These are phyloP conservation scores for Chlorella ohadii DNA, from an alignment of 139 green algal genomes.

Conservation along the genomic window DNA sequence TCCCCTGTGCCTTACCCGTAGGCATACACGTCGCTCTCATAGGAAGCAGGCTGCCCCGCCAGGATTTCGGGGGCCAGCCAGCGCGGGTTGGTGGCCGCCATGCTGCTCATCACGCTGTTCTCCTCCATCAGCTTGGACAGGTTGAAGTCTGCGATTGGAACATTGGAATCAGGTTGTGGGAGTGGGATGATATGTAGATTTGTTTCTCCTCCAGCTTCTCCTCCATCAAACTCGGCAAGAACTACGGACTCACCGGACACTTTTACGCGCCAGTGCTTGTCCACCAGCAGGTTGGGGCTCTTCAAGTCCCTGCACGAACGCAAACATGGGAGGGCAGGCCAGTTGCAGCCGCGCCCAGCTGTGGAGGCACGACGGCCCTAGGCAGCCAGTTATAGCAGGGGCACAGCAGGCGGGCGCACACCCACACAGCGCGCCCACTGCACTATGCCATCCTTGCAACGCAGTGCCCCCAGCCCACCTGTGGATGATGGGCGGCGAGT, in stretches of 20 bases:
- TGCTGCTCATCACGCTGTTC: slow-evolving; percentile 49
- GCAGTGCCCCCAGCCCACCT: too few species aligned
- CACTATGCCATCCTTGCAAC: too few species aligned
- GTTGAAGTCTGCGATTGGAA: slow-evolving; percentile 66
- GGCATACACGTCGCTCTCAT: slow-evolving; percentile 58
- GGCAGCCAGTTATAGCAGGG: too few species aligned
- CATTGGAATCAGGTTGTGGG: too few species aligned
- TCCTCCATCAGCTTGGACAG: slow-evolving; percentile 66
- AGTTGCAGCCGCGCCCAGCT: too few species aligned
- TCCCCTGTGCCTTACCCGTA: slow-evolving; percentile 75
- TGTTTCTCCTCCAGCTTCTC: too few species aligned
- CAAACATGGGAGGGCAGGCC: too few species aligned
- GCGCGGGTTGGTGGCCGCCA: slow-evolving; percentile 67
- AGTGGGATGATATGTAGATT: too few species aligned
- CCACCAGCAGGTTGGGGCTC: slow-evolving; percentile 55
- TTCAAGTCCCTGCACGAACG: slow-evolving; percentile 10
- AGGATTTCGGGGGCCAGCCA: slow-evolving; percentile 76
- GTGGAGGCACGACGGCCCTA: too few species aligned
- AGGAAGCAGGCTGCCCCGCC: slow-evolving; percentile 47
- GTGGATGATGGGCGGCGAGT: slow-evolving; percentile 38
- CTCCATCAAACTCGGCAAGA: too few species aligned
- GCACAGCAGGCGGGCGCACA: too few species aligned
- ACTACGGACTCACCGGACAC: slow-evolving; percentile 39
- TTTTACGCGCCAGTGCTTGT: slow-evolving; percentile 71
- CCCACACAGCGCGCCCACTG: too few species aligned